Percentiles rank a stretch among this genome's conserved stretches.
Evolutionary conservation across 371 early-diverging fungal genomes (phyloP).

Genomic region (Lichtheimia hyalospora): DNA sequence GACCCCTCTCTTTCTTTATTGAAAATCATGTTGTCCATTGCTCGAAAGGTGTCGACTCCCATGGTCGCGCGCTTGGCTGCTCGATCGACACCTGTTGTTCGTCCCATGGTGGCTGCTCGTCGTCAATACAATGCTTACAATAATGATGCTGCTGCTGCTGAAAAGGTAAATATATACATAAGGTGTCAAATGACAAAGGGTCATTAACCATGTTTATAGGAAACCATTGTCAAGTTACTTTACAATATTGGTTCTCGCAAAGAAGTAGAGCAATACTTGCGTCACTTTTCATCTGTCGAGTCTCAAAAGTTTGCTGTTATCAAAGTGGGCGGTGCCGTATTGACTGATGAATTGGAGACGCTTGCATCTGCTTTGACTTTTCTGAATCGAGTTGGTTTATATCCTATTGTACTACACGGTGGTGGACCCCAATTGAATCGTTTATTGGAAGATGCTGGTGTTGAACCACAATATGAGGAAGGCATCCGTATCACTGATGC

Average conservation of each 20-base stretch:
- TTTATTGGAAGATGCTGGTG: constrained; percentile 81
- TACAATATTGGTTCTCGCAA: constrained; percentile 98
- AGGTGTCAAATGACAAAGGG: background rate
- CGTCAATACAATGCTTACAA: constrained; percentile 19
- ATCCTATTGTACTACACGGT: constrained; percentile 97
- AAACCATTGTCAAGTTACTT: constrained; percentile 94
- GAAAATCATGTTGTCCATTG: constrained; percentile 31
- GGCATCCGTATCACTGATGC: constrained; percentile 96
- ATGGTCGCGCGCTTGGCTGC: constrained; percentile 19
- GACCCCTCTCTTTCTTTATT: too few relatives aligned
- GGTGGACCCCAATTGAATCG: constrained; percentile 96
- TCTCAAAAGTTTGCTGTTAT: constrained; percentile 99
- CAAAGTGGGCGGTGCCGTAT: constrained; percentile 97
- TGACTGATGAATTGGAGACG: constrained; percentile 93
- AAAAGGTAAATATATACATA: constrained; percentile 28
- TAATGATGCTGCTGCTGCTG: constrained; percentile 31
- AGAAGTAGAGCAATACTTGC: constrained; percentile 96
- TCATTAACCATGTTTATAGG: constrained; percentile 49
- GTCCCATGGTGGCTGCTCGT: constrained; percentile 11
- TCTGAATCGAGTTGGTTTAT: constrained; percentile 93
- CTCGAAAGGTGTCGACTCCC: constrained; percentile 28
- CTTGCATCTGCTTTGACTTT: constrained; percentile 93
- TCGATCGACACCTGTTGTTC: constrained; percentile 13
- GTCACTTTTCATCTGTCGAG: constrained; percentile 93
- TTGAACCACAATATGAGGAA: constrained; percentile 91